phyloP scores from a whole-genome alignment of 2,329 filamentous ascomycete species.

The Colletotrichum godetiae region DNA sequence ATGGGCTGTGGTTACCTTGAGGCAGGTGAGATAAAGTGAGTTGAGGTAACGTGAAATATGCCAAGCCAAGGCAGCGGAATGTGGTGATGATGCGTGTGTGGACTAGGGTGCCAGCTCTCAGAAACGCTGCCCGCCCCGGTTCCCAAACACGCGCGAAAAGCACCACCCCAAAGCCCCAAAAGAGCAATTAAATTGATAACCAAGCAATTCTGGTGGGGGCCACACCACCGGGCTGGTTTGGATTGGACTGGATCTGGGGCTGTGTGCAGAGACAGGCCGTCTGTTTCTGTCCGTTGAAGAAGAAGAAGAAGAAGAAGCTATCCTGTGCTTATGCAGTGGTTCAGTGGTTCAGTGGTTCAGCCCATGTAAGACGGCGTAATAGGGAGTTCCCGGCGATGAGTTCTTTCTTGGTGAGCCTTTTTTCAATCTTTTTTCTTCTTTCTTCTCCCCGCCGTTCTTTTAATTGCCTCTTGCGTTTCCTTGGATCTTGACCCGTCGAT shows the following conservation, averaged over 20 bases:
- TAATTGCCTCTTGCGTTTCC: not conserved
- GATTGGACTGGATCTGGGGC: conserved; percentile 11
- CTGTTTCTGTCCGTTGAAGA: conserved; percentile 3
- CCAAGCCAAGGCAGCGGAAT: not conserved
- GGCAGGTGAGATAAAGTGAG: not conserved
- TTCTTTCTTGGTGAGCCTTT: not conserved
- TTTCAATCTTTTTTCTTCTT: not conserved
- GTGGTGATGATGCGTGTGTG: not conserved
- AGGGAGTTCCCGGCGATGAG: not conserved
- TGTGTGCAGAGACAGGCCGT: not conserved
- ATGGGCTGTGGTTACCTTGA: not conserved
- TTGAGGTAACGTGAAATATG: not conserved
- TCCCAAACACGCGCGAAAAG: not conserved
- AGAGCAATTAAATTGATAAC: not conserved
- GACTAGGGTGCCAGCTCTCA: not conserved
- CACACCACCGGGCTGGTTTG: conserved; percentile 2
- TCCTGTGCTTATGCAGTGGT: not conserved
- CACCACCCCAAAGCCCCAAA: not conserved
- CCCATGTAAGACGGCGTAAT: not conserved
- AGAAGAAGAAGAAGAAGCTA: not conserved
- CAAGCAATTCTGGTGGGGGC: not conserved
- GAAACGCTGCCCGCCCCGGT: not conserved
- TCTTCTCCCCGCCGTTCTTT: not conserved
- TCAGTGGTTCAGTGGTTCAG: not conserved
- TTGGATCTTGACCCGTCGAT: not conserved